Evolutionary conservation across 306 rosid species (phyloP), one percentile per base, ranked within the genome.

Genomic region (Pyrus communis): DNA sequence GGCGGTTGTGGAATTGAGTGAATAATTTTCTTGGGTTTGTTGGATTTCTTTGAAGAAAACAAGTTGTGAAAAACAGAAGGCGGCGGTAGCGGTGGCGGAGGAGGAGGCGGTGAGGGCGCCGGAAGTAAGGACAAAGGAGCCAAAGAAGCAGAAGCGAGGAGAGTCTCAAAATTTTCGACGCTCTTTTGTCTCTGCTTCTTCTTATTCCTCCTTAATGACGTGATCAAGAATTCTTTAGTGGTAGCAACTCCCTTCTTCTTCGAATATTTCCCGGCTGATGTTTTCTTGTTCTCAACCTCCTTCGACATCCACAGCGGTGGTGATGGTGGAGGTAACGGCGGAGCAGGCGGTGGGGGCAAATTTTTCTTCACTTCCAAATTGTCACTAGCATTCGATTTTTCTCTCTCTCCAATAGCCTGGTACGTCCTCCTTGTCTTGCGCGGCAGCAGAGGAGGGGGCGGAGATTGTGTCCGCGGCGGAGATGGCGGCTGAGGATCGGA

Each of bases 131-230:
- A 62, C 9, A 86, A 28, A 58, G 64, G 1, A 70, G 79, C 5
- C 13, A 76, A 54, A 69, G 70, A 23, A 18, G 84, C 79, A 69
- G 70, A 23, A 19, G 84, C 70, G 52, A 81, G 72, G 46, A 91
- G 25, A 33, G 82, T 72, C 2, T 88, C 88, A 42, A 88, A 80
- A 77, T 77, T 89, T 70, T 91, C 96, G 45, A 88, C 74, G 70
- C 91, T 93, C 71, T 57, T 85, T 25, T 88, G 86, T 40, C 91
- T 88, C 10, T 84, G 90, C 76, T 86, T 84, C 87, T 89, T 89
- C 87, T 83, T 91, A 82, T 79, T 91, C 63, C 86, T 80, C 82
- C 79, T 84, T 5, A 78, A 75, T 33, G 92, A 60, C 5, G 78
- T 77, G 74, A 63, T 77, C 70, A 87, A 77, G 73, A 89, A 84